These are phyloP conservation scores for Neospora caninum DNA, from an alignment of 169 alveolate genomes.

Conservation along the genomic window DNA sequence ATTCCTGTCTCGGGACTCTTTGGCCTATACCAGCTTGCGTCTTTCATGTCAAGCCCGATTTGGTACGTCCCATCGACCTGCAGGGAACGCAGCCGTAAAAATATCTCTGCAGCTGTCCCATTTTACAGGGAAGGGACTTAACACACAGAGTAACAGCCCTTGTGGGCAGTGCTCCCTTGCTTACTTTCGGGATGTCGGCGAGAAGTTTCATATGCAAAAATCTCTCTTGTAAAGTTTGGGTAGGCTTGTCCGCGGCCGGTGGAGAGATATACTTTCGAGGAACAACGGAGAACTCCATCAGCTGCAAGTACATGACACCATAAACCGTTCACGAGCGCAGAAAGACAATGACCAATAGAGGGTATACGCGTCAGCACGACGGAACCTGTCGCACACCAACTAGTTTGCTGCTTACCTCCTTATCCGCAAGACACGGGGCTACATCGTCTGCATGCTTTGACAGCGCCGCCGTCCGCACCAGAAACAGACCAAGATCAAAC, in stretches of 20 bases:
- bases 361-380: no score
- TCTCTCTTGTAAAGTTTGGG: neutral
- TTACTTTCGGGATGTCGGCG: conserved; percentile 35
- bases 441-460: conserved; percentile 51
- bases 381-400: neutral
- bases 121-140: neutral
- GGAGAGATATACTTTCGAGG: conserved; percentile 18
- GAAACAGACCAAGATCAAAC: conserved; percentile 41
- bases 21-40: conserved; percentile 36
- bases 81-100: neutral
- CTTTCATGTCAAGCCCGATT: conserved; percentile 9
- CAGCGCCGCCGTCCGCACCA: conserved; percentile 47
- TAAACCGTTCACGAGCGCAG: no score
- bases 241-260: neutral
- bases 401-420: neutral
- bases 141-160: neutral
- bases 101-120: neutral
- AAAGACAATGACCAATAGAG: no score
- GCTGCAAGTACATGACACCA: neutral
- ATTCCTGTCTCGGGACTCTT: neutral
- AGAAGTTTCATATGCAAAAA: conserved; percentile 22
- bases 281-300: conserved; percentile 35
- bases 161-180: neutral
- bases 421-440: conserved; percentile 26
- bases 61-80: conserved; percentile 39